Evolutionary conservation across 805 yeast genomes (phyloP).

Genomic region (Wickerhamomyces tratensis): DNA sequence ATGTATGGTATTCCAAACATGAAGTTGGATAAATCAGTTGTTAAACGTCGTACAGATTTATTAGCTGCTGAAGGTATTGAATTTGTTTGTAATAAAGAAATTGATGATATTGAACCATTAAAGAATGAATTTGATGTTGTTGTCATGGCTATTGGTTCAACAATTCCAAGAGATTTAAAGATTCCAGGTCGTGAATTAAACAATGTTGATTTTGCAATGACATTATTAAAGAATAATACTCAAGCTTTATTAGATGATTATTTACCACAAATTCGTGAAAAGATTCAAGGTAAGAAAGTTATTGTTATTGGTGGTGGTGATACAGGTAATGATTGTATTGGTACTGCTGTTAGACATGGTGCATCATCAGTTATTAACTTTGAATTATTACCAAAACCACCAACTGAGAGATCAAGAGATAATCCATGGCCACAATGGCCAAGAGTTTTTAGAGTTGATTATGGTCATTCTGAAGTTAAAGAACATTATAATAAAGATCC

Average conservation of each 20-base stretch:
- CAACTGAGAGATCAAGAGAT: conserved; percentile 76
- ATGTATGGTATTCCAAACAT: conserved; percentile 99
- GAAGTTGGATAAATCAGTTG: conserved; percentile 91
- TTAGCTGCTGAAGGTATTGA: conserved; percentile 84
- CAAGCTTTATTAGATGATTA: conserved; percentile 77
- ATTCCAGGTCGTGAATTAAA: conserved; percentile 90
- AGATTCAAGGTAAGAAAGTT: conserved; percentile 78
- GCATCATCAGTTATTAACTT: conserved; percentile 91
- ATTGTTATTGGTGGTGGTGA: conserved; percentile 99
- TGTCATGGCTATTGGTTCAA: conserved; percentile 86
- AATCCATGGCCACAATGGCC: conserved; percentile 99
- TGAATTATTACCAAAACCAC: conserved; percentile 90
- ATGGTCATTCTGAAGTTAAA: conserved; percentile 93
- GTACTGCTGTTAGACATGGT: conserved; percentile 95
- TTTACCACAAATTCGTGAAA: conserved; percentile 64
- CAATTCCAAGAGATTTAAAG: conserved; percentile 90
- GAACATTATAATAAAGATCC: conserved; percentile 96
- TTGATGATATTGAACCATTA: conserved; percentile 77
- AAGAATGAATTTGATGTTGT: conserved; percentile 69
- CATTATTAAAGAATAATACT: conserved; percentile 79
- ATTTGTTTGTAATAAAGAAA: conserved; percentile 65
- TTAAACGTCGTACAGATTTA: conserved; percentile 86
- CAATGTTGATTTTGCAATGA: conserved; percentile 93
- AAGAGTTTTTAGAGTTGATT: conserved; percentile 92
- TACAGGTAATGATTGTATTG: conserved; percentile 98